Evolutionary conservation across 1,284 basidiomycete genomes (phyloP).

Genomic region (Taiwanofungus camphoratus): DNA sequence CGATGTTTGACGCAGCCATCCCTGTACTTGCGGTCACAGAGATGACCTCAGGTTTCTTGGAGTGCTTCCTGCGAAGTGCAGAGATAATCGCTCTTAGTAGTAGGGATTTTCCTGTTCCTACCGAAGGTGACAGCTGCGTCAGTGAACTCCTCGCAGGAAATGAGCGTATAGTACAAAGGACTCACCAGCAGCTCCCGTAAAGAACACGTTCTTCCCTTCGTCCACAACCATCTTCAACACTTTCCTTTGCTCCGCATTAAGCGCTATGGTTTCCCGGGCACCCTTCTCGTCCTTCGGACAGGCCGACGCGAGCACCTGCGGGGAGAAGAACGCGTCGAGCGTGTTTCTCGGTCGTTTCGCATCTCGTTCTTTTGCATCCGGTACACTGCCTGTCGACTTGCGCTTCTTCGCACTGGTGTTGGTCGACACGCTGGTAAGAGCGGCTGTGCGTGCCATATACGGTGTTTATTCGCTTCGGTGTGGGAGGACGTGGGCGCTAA

Average conservation of each 20-base stretch:
- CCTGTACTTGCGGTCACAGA: slow-evolving; percentile 56
- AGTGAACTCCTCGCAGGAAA: not conserved
- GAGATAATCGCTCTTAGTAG: slow-evolving; percentile 51
- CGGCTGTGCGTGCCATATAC: slow-evolving; percentile 12
- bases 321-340: slow-evolving; percentile 41
- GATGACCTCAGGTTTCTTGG: slow-evolving; percentile 38
- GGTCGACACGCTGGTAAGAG: slow-evolving; percentile 6
- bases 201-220: slow-evolving; percentile 44
- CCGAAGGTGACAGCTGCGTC: not conserved
- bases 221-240: slow-evolving; percentile 43
- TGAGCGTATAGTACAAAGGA: slow-evolving; percentile 1
- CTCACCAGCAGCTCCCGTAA: slow-evolving; percentile 48
- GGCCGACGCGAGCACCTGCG: slow-evolving; percentile 30
- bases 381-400: slow-evolving; percentile 31
- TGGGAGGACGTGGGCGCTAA: no score
- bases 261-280: slow-evolving; percentile 27
- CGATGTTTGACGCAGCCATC: slow-evolving; percentile 61
- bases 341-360: slow-evolving; percentile 35
- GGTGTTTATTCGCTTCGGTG: no score
- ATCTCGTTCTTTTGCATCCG: slow-evolving; percentile 18
- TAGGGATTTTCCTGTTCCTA: slow-evolving; percentile 55
- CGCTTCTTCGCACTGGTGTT: slow-evolving; percentile 36
- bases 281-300: slow-evolving; percentile 27
- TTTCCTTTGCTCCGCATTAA: slow-evolving; percentile 39
- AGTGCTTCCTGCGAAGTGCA: slow-evolving; percentile 45